These are phyloP conservation scores for Lithocarpus polystachyus DNA, from an alignment of 306 rosid species.

Conservation along the genomic window DNA sequence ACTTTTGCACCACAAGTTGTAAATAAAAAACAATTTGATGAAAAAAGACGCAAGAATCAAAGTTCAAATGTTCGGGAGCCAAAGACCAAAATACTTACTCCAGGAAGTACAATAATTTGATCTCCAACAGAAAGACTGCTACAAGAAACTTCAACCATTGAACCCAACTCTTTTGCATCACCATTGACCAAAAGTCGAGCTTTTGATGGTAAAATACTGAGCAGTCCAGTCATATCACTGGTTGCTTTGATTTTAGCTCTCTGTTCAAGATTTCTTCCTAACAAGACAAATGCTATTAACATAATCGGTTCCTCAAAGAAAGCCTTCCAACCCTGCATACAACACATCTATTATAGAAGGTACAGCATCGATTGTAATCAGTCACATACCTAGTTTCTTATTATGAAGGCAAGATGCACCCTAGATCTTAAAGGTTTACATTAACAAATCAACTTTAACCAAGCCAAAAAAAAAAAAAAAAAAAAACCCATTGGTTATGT, in stretches of 20 bases:
- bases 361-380: conserved; percentile 11
- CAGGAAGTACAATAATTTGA: conserved; percentile 78
- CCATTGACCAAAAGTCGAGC: conserved; percentile 80
- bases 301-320: conserved; percentile 98
- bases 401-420: conserved; percentile 16
- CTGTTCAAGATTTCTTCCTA: conserved; percentile 96
- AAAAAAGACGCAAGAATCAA: neutral
- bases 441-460: neutral
- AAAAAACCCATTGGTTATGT: neutral
- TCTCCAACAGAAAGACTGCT: conserved; percentile 84
- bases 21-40: neutral
- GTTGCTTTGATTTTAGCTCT: conserved; percentile 97
- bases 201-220: conserved; percentile 82
- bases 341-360: conserved; percentile 26
- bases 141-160: conserved; percentile 86
- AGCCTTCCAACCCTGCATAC: conserved; percentile 92
- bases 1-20: conserved; percentile 20
- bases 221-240: conserved; percentile 97
- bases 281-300: conserved; percentile 93
- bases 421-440: neutral
- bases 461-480: neutral
- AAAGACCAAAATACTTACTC: conserved; percentile 56
- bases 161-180: conserved; percentile 42
- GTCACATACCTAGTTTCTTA: conserved; percentile 15
- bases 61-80: conserved; percentile 1